Evolutionary conservation across 2,329 filamentous ascomycete genomes (phyloP).

Genomic region (Phyllosticta citrichinensis): DNA sequence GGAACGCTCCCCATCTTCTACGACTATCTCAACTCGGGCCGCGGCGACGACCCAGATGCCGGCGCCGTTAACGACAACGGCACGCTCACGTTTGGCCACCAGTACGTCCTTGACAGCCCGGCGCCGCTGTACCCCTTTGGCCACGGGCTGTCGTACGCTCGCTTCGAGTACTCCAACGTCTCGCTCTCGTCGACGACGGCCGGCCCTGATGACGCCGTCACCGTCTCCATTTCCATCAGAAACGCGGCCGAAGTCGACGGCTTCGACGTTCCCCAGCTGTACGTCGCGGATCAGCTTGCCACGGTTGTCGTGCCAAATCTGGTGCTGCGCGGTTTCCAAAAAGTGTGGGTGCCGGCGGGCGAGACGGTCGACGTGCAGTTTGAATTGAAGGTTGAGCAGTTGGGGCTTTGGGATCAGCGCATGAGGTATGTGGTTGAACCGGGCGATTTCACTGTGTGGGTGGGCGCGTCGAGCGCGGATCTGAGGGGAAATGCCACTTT

Average conservation of each 20-base stretch:
- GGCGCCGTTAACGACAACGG: conserved; percentile 48
- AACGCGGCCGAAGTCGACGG: conserved; percentile 49
- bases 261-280: conserved; percentile 59
- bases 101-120: conserved; percentile 53
- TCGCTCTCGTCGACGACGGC: conserved; percentile 41
- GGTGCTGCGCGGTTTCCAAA: conserved; percentile 57
- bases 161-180: conserved; percentile 49
- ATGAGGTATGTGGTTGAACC: conserved; percentile 68
- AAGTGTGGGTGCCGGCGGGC: conserved; percentile 51
- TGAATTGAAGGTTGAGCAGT: conserved; percentile 39
- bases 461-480: conserved; percentile 50
- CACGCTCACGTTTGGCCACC: conserved; percentile 52
- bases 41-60: conserved; percentile 36
- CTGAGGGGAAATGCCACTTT: conserved; percentile 47
- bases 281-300: conserved; percentile 52
- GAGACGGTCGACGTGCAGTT: conserved; percentile 46
- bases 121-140: conserved; percentile 56
- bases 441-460: conserved; percentile 53
- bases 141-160: conserved; percentile 56
- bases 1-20: conserved; percentile 62
- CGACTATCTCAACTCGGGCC: conserved; percentile 60
- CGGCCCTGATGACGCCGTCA: conserved; percentile 44
- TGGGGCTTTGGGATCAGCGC: conserved; percentile 46
- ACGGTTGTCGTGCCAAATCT: conserved; percentile 56
- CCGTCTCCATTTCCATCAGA: conserved; percentile 50